Evolutionary conservation across 2,329 filamentous ascomycete species (phyloP).

Genomic region (Orbilia blumenaviensis): DNA sequence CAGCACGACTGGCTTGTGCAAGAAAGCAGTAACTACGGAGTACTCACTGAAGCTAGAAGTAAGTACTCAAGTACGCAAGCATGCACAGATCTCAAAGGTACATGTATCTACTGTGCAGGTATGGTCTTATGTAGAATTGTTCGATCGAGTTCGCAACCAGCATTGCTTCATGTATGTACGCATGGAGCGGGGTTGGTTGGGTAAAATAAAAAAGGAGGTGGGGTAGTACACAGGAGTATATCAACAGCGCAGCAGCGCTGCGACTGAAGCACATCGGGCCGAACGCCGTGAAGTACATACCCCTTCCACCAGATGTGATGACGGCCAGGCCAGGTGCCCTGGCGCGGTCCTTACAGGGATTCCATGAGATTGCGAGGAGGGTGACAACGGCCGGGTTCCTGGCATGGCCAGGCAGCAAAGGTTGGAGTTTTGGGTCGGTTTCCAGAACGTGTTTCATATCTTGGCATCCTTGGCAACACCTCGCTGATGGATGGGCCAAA

Average conservation of each 20-base stretch:
- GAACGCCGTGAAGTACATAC: slow-evolving; percentile 38
- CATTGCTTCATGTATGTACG: too few relatives aligned
- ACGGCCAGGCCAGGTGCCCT: neutral
- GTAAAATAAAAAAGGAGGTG: neutral
- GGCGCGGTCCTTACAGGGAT: slow-evolving; percentile 16
- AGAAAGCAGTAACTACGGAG: too few relatives aligned
- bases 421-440: slow-evolving; percentile 25
- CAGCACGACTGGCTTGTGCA: too few relatives aligned
- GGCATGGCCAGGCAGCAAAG: slow-evolving; percentile 46
- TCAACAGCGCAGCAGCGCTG: neutral
- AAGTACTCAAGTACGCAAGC: too few relatives aligned
- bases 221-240: neutral
- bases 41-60: too few relatives aligned
- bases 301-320: slow-evolving; percentile 5
- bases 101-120: too few relatives aligned
- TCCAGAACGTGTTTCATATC: slow-evolving; percentile 26
- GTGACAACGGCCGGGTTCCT: slow-evolving; percentile 16
- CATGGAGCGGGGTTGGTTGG: too few relatives aligned
- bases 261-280: slow-evolving; percentile 46
- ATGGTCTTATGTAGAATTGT: too few relatives aligned
- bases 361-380: slow-evolving; percentile 35
- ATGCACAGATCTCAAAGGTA: too few relatives aligned
- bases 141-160: too few relatives aligned
- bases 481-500: too few relatives aligned
- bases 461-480: slow-evolving; percentile 13